phyloP scores from a whole-genome alignment of 345 rosid species.

The Eucalyptus brandiana region DNA sequence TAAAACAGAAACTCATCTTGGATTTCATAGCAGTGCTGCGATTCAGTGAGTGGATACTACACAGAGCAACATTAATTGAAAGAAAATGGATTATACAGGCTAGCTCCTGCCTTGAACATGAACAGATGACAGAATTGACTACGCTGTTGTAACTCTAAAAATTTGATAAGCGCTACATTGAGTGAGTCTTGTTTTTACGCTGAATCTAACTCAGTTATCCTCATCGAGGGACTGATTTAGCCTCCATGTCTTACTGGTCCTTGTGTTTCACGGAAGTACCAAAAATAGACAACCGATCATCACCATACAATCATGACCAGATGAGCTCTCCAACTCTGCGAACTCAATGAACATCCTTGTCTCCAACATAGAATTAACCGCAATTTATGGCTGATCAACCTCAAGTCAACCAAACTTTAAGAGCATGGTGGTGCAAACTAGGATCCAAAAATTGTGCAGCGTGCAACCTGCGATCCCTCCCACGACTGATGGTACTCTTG shows the following conservation, averaged over 20 bases:
- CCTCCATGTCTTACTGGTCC: background rate
- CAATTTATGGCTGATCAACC: background rate
- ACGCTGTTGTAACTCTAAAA: background rate
- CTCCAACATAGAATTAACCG: background rate
- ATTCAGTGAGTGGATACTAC: background rate
- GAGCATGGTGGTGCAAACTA: background rate
- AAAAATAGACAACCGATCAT: background rate
- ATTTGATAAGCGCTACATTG: background rate
- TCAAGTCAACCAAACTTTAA: background rate
- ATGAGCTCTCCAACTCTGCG: background rate
- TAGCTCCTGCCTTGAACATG: background rate
- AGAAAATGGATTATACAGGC: background rate
- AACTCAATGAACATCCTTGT: background rate
- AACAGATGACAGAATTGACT: background rate
- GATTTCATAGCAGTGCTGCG: background rate
- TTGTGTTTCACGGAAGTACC: background rate
- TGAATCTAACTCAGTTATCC: background rate
- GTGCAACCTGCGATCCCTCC: background rate
- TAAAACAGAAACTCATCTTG: background rate
- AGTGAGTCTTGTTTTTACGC: background rate
- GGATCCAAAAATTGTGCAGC: background rate
- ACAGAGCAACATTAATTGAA: background rate
- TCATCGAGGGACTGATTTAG: background rate
- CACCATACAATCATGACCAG: background rate
- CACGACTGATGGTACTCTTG: background rate